phyloP scores from a whole-genome alignment of 495 filamentous ascomycete genomes.

The Daldinia vernicosa region DNA sequence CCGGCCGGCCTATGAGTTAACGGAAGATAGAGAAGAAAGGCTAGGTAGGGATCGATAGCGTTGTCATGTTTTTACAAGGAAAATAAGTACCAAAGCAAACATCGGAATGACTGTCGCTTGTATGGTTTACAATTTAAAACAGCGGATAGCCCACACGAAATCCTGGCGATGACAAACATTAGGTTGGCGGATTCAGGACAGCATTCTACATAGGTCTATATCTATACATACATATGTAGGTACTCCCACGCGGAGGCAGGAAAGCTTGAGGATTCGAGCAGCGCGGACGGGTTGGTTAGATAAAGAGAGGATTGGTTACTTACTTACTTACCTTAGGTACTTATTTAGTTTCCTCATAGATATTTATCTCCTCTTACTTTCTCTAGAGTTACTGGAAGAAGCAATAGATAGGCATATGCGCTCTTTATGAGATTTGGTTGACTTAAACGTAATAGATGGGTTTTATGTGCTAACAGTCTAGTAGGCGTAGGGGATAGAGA shows the following conservation, averaged over 20 bases:
- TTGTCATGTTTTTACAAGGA: background rate
- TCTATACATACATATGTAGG: background rate
- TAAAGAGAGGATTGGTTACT: background rate
- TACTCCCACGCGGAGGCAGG: background rate
- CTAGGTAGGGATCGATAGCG: conserved; percentile 73
- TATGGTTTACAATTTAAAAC: background rate
- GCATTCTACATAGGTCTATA: background rate
- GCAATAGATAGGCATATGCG: background rate
- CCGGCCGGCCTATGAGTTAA: conserved; percentile 85
- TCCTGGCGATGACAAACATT: background rate
- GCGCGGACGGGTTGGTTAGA: background rate
- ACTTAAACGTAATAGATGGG: background rate
- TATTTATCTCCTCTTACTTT: background rate
- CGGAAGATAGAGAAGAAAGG: conserved; percentile 84
- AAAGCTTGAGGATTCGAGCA: background rate
- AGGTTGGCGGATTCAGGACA: background rate
- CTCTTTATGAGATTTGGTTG: background rate
- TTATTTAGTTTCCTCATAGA: background rate
- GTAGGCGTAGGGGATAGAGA: background rate
- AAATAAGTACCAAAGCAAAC: background rate
- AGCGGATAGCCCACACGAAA: background rate
- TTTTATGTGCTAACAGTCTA: background rate
- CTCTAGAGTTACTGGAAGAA: background rate
- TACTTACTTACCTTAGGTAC: background rate
- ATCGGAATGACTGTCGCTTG: background rate